A percentile compares a stretch with the other conserved stretches of the same genome.
Conservation (phyloP, 768 basidiomycete genomes). For the Leccinum ochraceum region DNA sequence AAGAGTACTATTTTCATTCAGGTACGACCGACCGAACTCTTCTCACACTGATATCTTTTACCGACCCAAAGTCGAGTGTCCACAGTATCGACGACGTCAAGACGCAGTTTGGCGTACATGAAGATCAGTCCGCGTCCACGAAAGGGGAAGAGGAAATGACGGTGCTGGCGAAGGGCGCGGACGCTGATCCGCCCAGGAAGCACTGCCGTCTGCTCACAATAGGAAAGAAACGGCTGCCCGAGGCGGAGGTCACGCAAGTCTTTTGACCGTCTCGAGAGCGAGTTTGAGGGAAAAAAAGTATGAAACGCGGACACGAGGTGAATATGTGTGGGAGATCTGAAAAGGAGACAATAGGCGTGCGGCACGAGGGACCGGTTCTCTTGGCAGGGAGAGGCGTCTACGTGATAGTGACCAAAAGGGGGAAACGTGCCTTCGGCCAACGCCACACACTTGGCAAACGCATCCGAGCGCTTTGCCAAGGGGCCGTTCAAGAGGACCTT, state of each 20-base stretch:
- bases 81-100: slow-evolving; percentile 34
- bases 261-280: slow-evolving; percentile 27
- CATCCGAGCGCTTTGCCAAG: slow-evolving; percentile 45
- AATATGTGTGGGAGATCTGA: neutral
- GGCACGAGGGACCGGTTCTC: slow-evolving; percentile 53
- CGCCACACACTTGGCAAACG: slow-evolving; percentile 58
- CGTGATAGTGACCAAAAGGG: slow-evolving; percentile 52
- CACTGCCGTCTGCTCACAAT: slow-evolving; percentile 52
- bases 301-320: slow-evolving; percentile 63
- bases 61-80: slow-evolving; percentile 54
- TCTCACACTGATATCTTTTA: slow-evolving; percentile 50
- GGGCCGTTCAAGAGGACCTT: slow-evolving; percentile 56
- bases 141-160: slow-evolving; percentile 41
- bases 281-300: slow-evolving; percentile 42
- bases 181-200: slow-evolving; percentile 43
- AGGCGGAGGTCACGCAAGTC: slow-evolving; percentile 38
- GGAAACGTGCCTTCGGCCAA: slow-evolving; percentile 44
- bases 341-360: slow-evolving; percentile 37
- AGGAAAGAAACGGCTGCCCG: slow-evolving; percentile 61
- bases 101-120: slow-evolving; percentile 40
- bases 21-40: neutral
- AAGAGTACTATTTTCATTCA: neutral
- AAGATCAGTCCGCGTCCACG: slow-evolving; percentile 15
- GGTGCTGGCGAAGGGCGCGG: slow-evolving; percentile 44
- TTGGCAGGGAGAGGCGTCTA: slow-evolving; percentile 61